Conservation (phyloP, 1,284 basidiomycete genomes). For the Moniliophthora roreri region DNA sequence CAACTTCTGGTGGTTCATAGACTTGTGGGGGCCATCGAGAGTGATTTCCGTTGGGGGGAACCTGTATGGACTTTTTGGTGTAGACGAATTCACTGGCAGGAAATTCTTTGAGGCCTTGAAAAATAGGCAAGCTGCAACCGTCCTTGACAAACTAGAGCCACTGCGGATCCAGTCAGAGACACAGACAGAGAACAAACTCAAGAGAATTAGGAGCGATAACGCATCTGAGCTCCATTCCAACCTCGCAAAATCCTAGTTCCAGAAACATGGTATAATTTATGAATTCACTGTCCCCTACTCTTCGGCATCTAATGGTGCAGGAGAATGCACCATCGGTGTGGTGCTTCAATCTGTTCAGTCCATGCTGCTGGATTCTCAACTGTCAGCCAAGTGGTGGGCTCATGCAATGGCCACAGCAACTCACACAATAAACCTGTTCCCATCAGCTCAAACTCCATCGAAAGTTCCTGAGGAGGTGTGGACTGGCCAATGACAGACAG, state of each 20-base stretch:
- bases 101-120: not conserved
- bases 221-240: not conserved
- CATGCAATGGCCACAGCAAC: not conserved
- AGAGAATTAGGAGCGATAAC: slow-evolving; percentile 4
- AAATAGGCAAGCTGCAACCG: not conserved
- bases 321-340: slow-evolving; percentile 4
- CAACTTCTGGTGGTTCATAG: not conserved
- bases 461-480: not conserved
- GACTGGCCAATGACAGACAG: not conserved
- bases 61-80: not conserved
- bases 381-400: slow-evolving; percentile 3
- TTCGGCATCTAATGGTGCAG: slow-evolving; percentile 5
- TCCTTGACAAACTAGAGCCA: not conserved
- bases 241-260: not conserved
- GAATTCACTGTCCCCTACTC: not conserved
- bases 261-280: not conserved
- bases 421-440: not conserved
- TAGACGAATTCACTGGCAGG: not conserved
- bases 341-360: not conserved
- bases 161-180: not conserved
- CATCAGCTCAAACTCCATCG: not conserved
- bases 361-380: not conserved
- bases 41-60: slow-evolving; percentile 5
- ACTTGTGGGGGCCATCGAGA: not conserved
- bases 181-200: not conserved